Base-by-base conservation (phyloP, 768 basidiomycete species). In the Lactifluus pinguis region DNA sequence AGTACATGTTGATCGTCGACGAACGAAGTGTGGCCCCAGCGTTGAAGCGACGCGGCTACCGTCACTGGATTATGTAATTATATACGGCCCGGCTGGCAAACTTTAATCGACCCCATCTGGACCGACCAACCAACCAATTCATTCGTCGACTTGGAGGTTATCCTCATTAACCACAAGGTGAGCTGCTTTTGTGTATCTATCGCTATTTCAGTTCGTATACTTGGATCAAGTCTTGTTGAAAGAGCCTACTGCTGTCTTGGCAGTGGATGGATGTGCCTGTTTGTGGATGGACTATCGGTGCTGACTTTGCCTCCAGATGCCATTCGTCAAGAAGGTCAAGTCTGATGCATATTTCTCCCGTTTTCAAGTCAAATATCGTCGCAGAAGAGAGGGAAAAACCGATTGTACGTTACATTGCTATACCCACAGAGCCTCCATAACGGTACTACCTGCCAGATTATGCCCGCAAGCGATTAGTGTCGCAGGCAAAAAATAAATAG, bases 401-500 rank as follows among this genome's bases (percentile, higher is more conserved):
- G 97, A 99, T 73, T 99, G 91, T 92, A 62, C 45, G 71, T 62
- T 25, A 5, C 10, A n/a, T 56, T 41, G 55, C 36, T 25, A 10
- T 66, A 34, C 38, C 8, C 34, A 34, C 39, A 8, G 50, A 29
- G 4, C 6, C n/a, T 29, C 3, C 39, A 13, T 25, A 45, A 14
- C 48, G 13, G 53, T n/a, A 30, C 49, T 49, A 57, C 47, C 49
- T 45, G 13, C 15, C 60, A 93, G 91, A 98, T 83, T 98, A 98
- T 70, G 97, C 97, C 66, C 91, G 97, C 68, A 97, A 98, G 80
- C 87, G 95, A 67, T 84, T 99, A 57, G 85, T 98, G 66, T 85
- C 91, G 61, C 97, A 99, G 82, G 94, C 97, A 61, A 99, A 99
- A 83, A 98, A 98, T 86, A 98, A 98, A 81, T 98, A 97, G 87